A percentile compares a stretch with the other conserved stretches of the same genome.
Conservation (phyloP, 495 filamentous ascomycete genomes). For the Poronia punctata region DNA sequence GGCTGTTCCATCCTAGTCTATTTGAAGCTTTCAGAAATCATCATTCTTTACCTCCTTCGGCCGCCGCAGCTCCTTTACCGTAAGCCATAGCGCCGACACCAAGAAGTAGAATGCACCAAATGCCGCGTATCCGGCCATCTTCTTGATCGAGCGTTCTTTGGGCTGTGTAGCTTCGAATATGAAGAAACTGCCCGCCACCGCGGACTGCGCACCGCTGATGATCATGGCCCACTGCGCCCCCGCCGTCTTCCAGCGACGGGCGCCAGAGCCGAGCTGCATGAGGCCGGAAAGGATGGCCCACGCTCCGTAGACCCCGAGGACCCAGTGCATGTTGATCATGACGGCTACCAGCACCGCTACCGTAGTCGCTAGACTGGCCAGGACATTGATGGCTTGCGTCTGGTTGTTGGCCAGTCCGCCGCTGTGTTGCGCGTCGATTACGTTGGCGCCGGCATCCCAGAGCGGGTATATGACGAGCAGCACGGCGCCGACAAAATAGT, state of each 20-base stretch:
- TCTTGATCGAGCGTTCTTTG: conserved; percentile 7
- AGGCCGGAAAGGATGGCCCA: conserved; percentile 8
- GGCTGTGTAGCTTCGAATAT: conserved; percentile 9
- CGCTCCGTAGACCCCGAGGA: conserved; percentile 7
- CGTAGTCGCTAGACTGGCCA: conserved; percentile 7
- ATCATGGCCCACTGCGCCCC: conserved; percentile 6
- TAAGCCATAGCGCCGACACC: conserved; percentile 8
- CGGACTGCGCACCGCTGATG: conserved; percentile 8
- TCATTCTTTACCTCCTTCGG: conserved; percentile 3
- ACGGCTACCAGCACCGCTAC: conserved; percentile 2
- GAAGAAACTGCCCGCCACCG: conserved; percentile 9
- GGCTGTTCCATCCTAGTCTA: too few relatives aligned
- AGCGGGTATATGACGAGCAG: conserved; percentile 10
- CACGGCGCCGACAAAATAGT: conserved; percentile 2
- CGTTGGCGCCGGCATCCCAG: conserved; percentile 6
- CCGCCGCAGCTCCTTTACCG: conserved; percentile 8
- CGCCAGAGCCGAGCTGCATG: conserved; percentile 9
- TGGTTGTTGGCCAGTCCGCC: conserved; percentile 7
- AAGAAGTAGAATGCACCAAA: conserved; percentile 9
- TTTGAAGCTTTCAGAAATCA: conserved; percentile 9
- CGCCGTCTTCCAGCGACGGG: conserved; percentile 6
- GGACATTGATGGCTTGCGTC: conserved; percentile 5
- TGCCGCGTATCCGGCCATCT: conserved; percentile 7
- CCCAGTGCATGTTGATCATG: conserved; percentile 8
- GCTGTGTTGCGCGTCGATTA: conserved; percentile 8